Evolutionary conservation across 1,139 yeast species (phyloP).

Genomic region (Pichia sp.): DNA sequence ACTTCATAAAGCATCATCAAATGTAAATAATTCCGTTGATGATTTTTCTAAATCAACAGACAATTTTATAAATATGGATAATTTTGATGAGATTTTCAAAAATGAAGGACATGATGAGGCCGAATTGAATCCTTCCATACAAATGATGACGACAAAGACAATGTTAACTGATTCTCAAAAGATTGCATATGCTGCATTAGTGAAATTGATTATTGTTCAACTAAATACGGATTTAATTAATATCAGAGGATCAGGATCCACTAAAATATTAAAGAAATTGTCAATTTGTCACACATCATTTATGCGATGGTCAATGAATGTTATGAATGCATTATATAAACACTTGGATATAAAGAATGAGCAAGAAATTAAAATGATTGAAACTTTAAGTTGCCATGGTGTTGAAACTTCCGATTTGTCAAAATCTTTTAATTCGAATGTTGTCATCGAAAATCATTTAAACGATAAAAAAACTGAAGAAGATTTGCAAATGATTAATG

Average conservation of each 20-base stretch:
- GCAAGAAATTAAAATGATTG: conserved; percentile 84
- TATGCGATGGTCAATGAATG: conserved; percentile 78
- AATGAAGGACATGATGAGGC: conserved; percentile 37
- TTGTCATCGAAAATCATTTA: conserved; percentile 26
- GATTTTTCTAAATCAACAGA: conserved; percentile 18
- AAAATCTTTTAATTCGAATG: conserved; percentile 32
- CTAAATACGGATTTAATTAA: conserved; percentile 76
- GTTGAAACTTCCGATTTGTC: conserved; percentile 68
- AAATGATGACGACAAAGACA: conserved; percentile 71
- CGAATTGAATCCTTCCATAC: conserved; percentile 50
- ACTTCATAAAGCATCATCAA: conserved; percentile 20
- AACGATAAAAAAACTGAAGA: conserved; percentile 14
- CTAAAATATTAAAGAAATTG: conserved; percentile 50
- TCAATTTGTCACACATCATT: conserved; percentile 71
- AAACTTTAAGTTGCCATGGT: conserved; percentile 77
- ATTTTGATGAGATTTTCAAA: conserved; percentile 14
- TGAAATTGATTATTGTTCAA: conserved; percentile 66
- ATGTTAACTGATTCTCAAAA: conserved; percentile 80
- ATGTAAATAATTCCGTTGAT: too few relatives aligned
- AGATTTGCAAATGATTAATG: conserved; percentile 16
- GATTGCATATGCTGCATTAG: conserved; percentile 86
- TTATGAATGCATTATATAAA: conserved; percentile 66
- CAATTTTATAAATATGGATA: conserved; percentile 16
- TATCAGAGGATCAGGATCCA: conserved; percentile 45
- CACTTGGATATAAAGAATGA: conserved; percentile 62